phyloP scores from a whole-genome alignment of 352 stramenopile species.

The Thalassiosira livingstoniorum region DNA sequence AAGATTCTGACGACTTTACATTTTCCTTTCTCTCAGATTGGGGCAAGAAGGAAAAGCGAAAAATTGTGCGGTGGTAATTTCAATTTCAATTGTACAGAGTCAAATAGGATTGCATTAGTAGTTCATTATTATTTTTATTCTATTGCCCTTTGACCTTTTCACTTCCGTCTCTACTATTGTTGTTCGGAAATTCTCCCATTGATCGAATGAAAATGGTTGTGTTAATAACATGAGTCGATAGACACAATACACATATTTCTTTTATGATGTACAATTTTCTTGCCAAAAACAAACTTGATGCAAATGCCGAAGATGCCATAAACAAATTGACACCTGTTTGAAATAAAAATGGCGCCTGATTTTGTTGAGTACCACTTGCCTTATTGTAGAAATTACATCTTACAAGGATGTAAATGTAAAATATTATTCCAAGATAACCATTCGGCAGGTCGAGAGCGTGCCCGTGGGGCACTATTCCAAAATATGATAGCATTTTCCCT shows the following conservation, averaged over 20 bases:
- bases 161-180: not conserved
- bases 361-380: conserved; percentile 10
- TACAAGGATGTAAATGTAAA: conserved; percentile 68
- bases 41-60: conserved; percentile 20
- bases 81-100: not conserved
- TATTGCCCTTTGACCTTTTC: not conserved
- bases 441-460: conserved; percentile 79
- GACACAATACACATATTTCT: conserved; percentile 82
- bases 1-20: conserved; percentile 5
- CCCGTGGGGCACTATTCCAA: conserved; percentile 72
- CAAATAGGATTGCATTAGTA: too few species aligned
- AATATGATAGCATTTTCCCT: conserved; percentile 79
- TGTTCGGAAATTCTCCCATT: conserved; percentile 20
- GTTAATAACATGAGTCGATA: conserved; percentile 81
- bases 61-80: conserved; percentile 4
- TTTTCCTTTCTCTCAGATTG: conserved; percentile 16
- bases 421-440: conserved; percentile 70
- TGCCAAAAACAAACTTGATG: conserved; percentile 75
- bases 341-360: conserved; percentile 34
- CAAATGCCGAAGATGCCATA: conserved; percentile 60
- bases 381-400: conserved; percentile 40
- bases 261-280: conserved; percentile 70
- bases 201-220: conserved; percentile 56
- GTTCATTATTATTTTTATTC: too few species aligned
- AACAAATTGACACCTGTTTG: conserved; percentile 18